Percentiles rank a stretch among this genome's conserved stretches.
Evolutionary conservation across 768 basidiomycete species (phyloP).

Genomic region (Coprinellus aureogranulatus): DNA sequence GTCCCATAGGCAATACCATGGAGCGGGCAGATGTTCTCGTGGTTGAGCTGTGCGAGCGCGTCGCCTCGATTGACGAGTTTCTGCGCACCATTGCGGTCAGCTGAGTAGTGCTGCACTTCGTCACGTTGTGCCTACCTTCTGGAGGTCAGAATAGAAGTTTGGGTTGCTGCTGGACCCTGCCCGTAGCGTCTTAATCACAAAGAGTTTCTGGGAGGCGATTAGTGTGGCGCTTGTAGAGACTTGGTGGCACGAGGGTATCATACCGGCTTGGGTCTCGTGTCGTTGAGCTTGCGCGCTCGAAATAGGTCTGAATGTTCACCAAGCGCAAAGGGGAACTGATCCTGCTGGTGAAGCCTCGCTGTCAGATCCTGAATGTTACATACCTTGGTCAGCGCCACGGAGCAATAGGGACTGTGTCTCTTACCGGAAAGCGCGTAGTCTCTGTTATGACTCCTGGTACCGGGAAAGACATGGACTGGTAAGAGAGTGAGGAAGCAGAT

Average conservation of each 20-base stretch:
- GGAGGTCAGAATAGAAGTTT: constrained; percentile 6
- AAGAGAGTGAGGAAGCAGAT: too few species aligned
- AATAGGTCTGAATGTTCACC: background rate
- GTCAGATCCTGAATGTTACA: background rate
- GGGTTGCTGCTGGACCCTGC: constrained; percentile 16
- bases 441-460: too few species aligned
- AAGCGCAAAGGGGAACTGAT: background rate
- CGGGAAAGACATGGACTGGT: too few species aligned
- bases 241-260: too few species aligned
- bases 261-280: too few species aligned
- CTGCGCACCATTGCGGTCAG: constrained; percentile 4
- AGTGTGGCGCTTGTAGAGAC: too few species aligned
- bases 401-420: too few species aligned
- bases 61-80: background rate
- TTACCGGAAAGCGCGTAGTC: too few species aligned
- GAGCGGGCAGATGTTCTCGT: constrained; percentile 20
- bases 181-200: constrained; percentile 17
- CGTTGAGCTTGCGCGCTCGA: too few species aligned
- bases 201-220: too few species aligned
- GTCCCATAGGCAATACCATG: constrained; percentile 14
- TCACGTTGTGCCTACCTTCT: constrained; percentile 1
- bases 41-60: constrained; percentile 14
- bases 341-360: background rate
- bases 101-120: background rate
- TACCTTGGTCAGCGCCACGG: too few species aligned